Evolutionary conservation across 1,284 basidiomycete species (phyloP).

Genomic region (Trametes sp.): DNA sequence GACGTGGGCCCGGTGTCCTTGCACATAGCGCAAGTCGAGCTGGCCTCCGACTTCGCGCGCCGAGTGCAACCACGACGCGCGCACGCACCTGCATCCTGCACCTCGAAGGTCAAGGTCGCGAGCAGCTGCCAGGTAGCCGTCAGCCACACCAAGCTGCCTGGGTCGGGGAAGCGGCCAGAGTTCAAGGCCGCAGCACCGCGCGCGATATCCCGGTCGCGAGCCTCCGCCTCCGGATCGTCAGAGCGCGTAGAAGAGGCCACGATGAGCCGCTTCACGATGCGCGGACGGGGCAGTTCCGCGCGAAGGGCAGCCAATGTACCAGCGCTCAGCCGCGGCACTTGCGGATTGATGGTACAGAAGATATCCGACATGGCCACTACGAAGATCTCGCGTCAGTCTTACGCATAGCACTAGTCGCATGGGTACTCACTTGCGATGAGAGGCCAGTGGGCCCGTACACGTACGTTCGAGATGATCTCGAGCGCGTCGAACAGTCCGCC

Average conservation of each 20-base stretch:
- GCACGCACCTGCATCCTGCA: neutral
- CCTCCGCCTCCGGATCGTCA: neutral
- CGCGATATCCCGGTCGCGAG: neutral
- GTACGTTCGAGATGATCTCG: neutral
- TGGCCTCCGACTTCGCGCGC: neutral
- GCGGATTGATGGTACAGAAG: neutral
- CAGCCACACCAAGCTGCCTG: neutral
- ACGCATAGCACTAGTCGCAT: neutral
- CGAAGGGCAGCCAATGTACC: neutral
- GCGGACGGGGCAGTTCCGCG: neutral
- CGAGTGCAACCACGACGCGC: neutral
- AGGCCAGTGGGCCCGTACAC: neutral
- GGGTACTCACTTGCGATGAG: neutral
- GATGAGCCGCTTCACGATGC: conserved; percentile 2
- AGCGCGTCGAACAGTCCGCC: conserved; percentile 4
- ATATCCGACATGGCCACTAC: neutral
- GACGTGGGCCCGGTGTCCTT: neutral
- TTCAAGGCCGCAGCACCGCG: neutral
- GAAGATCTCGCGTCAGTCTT: neutral
- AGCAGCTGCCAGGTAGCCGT: conserved; percentile 8
- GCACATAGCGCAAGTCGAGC: neutral
- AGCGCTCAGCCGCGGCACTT: neutral
- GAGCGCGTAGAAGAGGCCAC: neutral
- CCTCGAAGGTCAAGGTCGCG: neutral
- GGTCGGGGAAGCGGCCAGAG: neutral